These are phyloP conservation scores for Aspergillus sp. DNA, from an alignment of 2,329 filamentous ascomycete genomes.

Conservation along the genomic window DNA sequence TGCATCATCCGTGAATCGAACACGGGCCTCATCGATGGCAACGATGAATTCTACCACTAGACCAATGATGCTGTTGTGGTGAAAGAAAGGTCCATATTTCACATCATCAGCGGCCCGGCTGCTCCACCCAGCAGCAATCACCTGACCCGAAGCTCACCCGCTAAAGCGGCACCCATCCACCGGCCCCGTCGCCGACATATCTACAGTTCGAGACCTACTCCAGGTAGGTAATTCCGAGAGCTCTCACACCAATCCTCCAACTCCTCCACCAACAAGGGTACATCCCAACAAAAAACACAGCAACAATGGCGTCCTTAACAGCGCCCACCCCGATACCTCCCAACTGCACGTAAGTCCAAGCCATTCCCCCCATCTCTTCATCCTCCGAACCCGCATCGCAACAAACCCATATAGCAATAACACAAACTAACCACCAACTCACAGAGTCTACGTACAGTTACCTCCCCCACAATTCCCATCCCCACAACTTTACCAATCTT, in stretches of 20 bases:
- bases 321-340: conserved; percentile 34
- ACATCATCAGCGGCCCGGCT: neutral
- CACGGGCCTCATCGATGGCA: conserved; percentile 50
- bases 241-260: neutral
- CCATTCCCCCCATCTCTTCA: neutral
- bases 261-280: conserved; percentile 14
- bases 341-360: conserved; percentile 42
- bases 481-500: conserved; percentile 10
- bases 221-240: neutral
- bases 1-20: conserved; percentile 52
- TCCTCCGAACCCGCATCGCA: neutral
- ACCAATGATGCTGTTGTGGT: conserved; percentile 41
- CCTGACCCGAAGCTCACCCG: conserved; percentile 1
- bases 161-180: conserved; percentile 15
- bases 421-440: conserved; percentile 17
- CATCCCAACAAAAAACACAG: conserved; percentile 24
- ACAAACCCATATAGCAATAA: neutral
- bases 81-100: fast-evolving
- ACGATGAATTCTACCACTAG: conserved; percentile 50
- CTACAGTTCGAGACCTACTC: conserved; percentile 3
- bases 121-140: neutral
- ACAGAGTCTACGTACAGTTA: conserved; percentile 44
- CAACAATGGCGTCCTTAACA: conserved; percentile 42
- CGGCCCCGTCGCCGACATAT: conserved; percentile 3
- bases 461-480: conserved; percentile 15